phyloP scores from a whole-genome alignment of 129 eudicot species.

The Saussurea involucrata region DNA sequence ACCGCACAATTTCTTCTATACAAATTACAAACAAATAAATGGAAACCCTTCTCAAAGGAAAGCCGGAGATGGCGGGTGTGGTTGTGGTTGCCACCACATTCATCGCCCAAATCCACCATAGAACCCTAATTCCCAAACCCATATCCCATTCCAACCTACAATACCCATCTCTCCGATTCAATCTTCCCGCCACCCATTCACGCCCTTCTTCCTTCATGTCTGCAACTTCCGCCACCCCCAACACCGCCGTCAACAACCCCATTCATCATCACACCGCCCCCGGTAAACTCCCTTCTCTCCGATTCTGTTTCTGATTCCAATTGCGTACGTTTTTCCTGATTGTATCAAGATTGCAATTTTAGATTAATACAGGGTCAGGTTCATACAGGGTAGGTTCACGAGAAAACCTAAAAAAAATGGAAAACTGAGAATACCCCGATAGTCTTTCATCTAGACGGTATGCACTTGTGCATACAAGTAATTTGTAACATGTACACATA shows the following conservation, averaged over 20 bases:
- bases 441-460: too few species aligned
- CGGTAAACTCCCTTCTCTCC: background rate
- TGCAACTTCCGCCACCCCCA: conserved; percentile 22
- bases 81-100: conserved; percentile 9
- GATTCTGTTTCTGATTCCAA: background rate
- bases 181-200: conserved; percentile 11
- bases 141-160: background rate
- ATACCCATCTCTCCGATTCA: background rate
- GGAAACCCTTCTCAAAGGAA: background rate
- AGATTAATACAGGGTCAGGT: too few species aligned
- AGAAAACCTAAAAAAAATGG: too few species aligned
- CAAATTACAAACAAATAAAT: background rate
- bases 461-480: too few species aligned
- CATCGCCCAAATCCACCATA: conserved; percentile 9
- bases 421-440: too few species aligned
- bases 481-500: too few species aligned
- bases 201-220: conserved; percentile 17
- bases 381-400: too few species aligned
- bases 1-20: background rate
- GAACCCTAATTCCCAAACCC: conserved; percentile 9
- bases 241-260: conserved; percentile 18
- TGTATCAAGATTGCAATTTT: background rate
- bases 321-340: background rate
- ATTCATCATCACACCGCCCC: background rate
- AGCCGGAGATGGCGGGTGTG: conserved; percentile 23